Evolutionary conservation across 148 eudicot species (phyloP).

Genomic region (Rhododendron simsii): DNA sequence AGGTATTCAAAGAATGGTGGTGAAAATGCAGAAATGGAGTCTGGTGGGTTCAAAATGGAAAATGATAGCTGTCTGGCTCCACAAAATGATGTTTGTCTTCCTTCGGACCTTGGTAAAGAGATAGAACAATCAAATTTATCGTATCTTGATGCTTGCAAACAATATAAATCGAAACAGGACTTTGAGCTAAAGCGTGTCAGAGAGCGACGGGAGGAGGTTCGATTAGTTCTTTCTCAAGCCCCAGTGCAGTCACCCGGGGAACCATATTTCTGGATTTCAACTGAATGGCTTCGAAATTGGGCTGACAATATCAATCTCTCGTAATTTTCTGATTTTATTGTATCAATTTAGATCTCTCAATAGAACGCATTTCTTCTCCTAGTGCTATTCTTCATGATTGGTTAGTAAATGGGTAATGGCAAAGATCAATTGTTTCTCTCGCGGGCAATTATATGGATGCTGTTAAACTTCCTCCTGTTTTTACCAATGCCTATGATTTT

Average conservation of each 20-base stretch:
- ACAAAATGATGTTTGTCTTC: constrained; percentile 39
- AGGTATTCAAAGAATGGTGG: constrained; percentile 36
- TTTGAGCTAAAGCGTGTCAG: constrained; percentile 46
- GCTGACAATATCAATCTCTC: constrained; percentile 54
- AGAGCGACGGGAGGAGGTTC: constrained; percentile 87
- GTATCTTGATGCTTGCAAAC: constrained; percentile 52
- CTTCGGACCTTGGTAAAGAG: constrained; percentile 71
- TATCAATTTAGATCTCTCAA: background rate
- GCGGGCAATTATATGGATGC: background rate
- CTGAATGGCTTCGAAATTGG: constrained; percentile 98
- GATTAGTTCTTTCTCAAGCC: constrained; percentile 77
- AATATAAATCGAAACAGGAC: constrained; percentile 64
- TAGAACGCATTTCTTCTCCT: constrained; percentile 1
- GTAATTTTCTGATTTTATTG: constrained; percentile 26
- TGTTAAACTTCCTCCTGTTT: background rate
- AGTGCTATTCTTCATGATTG: constrained; percentile 5
- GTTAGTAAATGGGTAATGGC: background rate
- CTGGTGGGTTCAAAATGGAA: constrained; percentile 26
- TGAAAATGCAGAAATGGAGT: constrained; percentile 23
- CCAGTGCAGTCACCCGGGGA: constrained; percentile 62
- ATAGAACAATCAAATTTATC: constrained; percentile 48
- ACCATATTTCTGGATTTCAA: constrained; percentile 77
- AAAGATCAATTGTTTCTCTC: background rate
- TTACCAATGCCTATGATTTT: background rate
- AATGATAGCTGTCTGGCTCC: constrained; percentile 22